Conservation (phyloP, 2,329 filamentous ascomycete genomes). For the Cladosporium sp. region DNA sequence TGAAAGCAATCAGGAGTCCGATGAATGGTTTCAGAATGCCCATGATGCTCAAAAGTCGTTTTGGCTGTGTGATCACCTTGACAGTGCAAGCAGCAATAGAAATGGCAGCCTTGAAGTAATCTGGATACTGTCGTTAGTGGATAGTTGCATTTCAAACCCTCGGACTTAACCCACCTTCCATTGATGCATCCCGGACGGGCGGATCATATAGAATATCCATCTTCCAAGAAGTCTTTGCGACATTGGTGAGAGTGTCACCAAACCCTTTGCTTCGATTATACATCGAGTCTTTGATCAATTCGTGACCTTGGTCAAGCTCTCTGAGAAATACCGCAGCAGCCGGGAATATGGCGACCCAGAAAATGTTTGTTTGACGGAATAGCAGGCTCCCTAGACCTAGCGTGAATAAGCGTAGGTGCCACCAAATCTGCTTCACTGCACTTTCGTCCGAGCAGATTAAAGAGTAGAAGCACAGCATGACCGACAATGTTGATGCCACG, state of each 20-base stretch:
- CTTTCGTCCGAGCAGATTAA: slow-evolving; percentile 9
- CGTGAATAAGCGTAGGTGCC: slow-evolving; percentile 31
- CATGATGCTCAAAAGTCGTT: slow-evolving; percentile 17
- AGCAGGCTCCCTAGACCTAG: slow-evolving; percentile 61
- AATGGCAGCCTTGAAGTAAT: slow-evolving; percentile 47
- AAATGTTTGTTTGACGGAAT: slow-evolving; percentile 93
- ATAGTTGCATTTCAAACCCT: not conserved
- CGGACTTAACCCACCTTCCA: slow-evolving; percentile 38
- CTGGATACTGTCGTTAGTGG: slow-evolving; percentile 23
- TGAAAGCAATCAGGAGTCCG: slow-evolving; percentile 61
- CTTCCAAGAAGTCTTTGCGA: slow-evolving; percentile 32
- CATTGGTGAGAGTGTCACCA: slow-evolving; percentile 23
- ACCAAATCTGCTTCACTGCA: slow-evolving; percentile 3
- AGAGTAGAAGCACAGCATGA: slow-evolving; percentile 60
- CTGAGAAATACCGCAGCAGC: slow-evolving; percentile 44
- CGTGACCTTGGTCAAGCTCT: slow-evolving; percentile 48
- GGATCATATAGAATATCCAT: slow-evolving; percentile 46
- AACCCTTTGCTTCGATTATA: slow-evolving; percentile 25
- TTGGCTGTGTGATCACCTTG: slow-evolving; percentile 31
- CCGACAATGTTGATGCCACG: slow-evolving; percentile 69
- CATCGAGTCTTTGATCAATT: slow-evolving; percentile 34
- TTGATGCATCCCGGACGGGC: slow-evolving; percentile 40
- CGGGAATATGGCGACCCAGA: slow-evolving; percentile 81
- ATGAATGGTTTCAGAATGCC: slow-evolving; percentile 44
- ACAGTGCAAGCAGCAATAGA: slow-evolving; percentile 58